Percentiles rank a stretch among this genome's conserved stretches.
phyloP scores from a whole-genome alignment of 1,139 yeast species.

The Arxiozyma slooffiae region DNA sequence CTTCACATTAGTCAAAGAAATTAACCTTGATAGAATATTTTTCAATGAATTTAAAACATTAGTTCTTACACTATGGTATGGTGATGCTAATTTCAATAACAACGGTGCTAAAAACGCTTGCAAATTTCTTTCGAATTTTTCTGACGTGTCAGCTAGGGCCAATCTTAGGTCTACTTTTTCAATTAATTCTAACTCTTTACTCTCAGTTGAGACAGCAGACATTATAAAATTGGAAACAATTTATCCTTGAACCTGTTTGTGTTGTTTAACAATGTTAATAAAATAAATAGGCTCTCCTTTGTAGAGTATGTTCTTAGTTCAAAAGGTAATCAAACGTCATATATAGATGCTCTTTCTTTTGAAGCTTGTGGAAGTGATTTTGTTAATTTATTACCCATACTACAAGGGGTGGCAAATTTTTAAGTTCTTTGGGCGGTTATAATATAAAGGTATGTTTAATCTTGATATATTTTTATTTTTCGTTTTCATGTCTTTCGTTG shows the following conservation, averaged over 20 bases:
- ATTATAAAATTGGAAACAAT: neutral
- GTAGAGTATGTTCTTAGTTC: no score
- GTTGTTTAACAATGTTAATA: no score
- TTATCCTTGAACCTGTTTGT: neutral
- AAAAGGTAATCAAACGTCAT: no score
- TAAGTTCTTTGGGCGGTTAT: neutral
- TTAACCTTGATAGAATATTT: conserved; percentile 57
- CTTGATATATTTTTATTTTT: neutral
- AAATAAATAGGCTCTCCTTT: no score
- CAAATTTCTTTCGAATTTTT: conserved; percentile 52
- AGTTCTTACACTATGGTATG: conserved; percentile 54
- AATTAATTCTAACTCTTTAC: conserved; percentile 47
- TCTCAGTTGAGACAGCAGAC: conserved; percentile 7
- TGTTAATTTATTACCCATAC: no score
- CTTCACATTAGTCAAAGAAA: conserved; percentile 43
- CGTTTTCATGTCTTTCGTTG: neutral
- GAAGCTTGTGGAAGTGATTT: neutral
- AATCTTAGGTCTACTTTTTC: conserved; percentile 75
- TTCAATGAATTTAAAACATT: conserved; percentile 60
- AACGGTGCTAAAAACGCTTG: conserved; percentile 65
- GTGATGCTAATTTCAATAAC: conserved; percentile 66
- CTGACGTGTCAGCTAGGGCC: conserved; percentile 64
- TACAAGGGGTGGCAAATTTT: neutral
- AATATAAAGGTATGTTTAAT: no score
- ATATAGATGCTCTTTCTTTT: neutral